Conservation (phyloP, 2,329 filamentous ascomycete genomes). For the Neofusicoccum parvum region DNA sequence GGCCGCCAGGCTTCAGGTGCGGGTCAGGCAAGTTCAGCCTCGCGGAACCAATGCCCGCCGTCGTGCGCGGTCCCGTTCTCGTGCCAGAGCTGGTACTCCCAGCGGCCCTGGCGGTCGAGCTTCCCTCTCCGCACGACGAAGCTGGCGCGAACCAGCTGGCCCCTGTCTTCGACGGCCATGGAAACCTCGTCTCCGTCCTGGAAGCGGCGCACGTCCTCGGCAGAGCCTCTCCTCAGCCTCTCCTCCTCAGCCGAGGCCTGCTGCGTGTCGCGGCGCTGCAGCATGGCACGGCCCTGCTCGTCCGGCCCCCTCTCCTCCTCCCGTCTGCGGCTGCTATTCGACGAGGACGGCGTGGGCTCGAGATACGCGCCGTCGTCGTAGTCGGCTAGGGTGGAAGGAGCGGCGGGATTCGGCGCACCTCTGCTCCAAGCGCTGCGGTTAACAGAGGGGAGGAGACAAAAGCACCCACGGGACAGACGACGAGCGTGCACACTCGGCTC, state of each 20-base stretch:
- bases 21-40: slow-evolving; percentile 1
- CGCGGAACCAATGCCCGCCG: slow-evolving; percentile 12
- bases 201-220: slow-evolving; percentile 11
- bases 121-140: slow-evolving; percentile 6
- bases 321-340: no score
- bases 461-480: neutral
- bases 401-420: neutral
- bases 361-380: neutral
- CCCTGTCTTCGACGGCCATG: slow-evolving; percentile 9
- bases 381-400: neutral
- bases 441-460: neutral
- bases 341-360: neutral
- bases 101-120: neutral
- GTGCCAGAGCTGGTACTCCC: slow-evolving; percentile 20
- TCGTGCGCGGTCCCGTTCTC: slow-evolving; percentile 13
- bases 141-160: neutral
- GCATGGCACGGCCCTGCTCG: no score
- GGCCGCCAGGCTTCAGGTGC: neutral
- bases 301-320: no score
- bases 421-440: neutral
- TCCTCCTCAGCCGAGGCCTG: neutral
- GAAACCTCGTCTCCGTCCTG: slow-evolving; percentile 10
- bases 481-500: neutral
- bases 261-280: neutral
- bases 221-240: neutral